Evolutionary conservation across 352 stramenopile species (phyloP).

Genomic region (Globisporangium solare): DNA sequence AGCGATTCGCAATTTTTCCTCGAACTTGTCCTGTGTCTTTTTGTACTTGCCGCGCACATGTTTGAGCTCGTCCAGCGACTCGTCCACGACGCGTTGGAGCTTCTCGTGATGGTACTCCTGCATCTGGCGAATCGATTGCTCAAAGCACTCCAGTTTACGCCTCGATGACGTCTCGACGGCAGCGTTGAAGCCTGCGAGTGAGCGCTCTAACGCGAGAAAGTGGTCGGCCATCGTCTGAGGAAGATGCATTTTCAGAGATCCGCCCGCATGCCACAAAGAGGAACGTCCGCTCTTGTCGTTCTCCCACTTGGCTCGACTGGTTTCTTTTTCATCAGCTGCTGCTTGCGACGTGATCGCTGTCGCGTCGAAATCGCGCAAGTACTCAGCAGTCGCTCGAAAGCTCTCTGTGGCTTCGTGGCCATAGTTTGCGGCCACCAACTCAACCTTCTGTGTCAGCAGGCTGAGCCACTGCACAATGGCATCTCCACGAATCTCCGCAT

Average conservation of each 20-base stretch:
- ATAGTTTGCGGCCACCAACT: constrained; percentile 30
- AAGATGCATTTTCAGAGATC: constrained; percentile 24
- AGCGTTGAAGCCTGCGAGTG: constrained; percentile 24
- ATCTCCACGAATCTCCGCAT: constrained; percentile 21
- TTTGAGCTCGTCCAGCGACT: constrained; percentile 52
- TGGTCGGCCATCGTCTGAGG: constrained; percentile 19
- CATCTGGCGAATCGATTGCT: constrained; percentile 42
- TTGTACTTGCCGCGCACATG: constrained; percentile 39
- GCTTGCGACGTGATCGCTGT: background rate
- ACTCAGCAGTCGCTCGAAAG: constrained; percentile 18
- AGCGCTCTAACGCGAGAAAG: constrained; percentile 33
- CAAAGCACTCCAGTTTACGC: constrained; percentile 37
- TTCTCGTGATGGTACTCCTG: constrained; percentile 49
- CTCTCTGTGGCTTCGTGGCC: constrained; percentile 28
- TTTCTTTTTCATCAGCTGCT: background rate
- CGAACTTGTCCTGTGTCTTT: constrained; percentile 32
- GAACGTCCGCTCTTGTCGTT: background rate
- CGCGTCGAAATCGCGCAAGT: constrained; percentile 14
- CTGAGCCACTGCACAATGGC: constrained; percentile 38
- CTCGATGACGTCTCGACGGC: constrained; percentile 27
- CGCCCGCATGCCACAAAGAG: constrained; percentile 35
- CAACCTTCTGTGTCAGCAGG: constrained; percentile 41
- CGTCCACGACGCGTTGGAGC: constrained; percentile 43
- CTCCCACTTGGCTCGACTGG: background rate
- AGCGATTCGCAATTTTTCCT: constrained; percentile 26